phyloP scores from a whole-genome alignment of 805 yeast genomes.

The Clavispora santaluciae region DNA sequence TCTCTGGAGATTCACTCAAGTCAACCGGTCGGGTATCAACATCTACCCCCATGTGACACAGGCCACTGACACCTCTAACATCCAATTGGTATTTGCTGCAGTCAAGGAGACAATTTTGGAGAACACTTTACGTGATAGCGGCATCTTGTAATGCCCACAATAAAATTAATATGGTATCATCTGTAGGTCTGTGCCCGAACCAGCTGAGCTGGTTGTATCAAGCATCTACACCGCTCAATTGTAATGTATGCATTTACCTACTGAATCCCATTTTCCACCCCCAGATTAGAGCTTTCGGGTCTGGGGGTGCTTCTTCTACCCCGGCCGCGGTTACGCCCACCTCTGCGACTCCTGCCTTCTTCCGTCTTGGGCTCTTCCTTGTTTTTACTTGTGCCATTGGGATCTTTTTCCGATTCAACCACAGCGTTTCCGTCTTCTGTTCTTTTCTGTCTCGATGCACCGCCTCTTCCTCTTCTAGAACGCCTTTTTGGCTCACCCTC shows the following conservation, averaged over 20 bases:
- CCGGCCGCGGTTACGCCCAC: neutral
- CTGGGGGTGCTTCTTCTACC: neutral
- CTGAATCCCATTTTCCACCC: neutral
- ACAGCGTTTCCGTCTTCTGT: neutral
- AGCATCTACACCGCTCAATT: neutral
- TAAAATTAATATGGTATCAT: neutral
- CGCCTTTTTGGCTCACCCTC: neutral
- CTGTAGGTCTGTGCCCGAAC: neutral
- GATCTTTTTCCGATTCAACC: no score
- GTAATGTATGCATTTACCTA: neutral
- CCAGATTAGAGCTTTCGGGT: neutral
- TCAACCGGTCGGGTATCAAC: slow-evolving; percentile 75
- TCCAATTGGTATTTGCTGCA: slow-evolving; percentile 79
- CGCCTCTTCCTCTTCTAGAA: neutral
- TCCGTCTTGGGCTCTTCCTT: neutral
- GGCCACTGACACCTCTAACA: slow-evolving; percentile 90
- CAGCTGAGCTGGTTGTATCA: neutral
- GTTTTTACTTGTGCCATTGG: neutral
- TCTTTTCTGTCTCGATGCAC: neutral
- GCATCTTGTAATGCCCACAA: slow-evolving; percentile 42
- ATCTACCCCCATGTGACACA: slow-evolving; percentile 90
- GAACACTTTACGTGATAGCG: slow-evolving; percentile 71
- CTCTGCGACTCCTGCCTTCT: neutral
- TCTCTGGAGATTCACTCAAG: slow-evolving; percentile 82
- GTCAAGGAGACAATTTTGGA: slow-evolving; percentile 77